Evolutionary conservation across 2,329 filamentous ascomycete species (phyloP).

Genomic region (Trichoderma breve): DNA sequence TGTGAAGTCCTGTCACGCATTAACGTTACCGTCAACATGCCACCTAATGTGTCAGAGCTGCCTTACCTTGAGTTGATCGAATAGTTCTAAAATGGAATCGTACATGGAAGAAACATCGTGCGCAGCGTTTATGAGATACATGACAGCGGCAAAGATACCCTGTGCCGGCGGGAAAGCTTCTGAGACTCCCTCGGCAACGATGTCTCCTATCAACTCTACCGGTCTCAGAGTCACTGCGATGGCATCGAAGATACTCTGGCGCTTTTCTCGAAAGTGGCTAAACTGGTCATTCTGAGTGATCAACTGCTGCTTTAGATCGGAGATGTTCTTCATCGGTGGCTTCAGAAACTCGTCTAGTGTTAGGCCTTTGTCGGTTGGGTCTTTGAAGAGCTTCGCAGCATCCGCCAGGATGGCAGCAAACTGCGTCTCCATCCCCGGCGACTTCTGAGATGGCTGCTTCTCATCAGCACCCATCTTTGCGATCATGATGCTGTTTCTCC

Average conservation of each 20-base stretch:
- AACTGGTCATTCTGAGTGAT: slow-evolving; percentile 38
- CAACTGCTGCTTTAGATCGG: slow-evolving; percentile 34
- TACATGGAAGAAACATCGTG: slow-evolving; percentile 45
- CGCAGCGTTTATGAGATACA: slow-evolving; percentile 44
- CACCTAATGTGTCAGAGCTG: neutral
- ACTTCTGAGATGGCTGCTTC: neutral
- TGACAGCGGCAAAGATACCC: slow-evolving; percentile 43
- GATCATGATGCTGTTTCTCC: neutral
- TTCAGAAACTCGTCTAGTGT: slow-evolving; percentile 33
- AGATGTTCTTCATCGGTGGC: slow-evolving; percentile 35
- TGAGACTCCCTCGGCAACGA: slow-evolving; percentile 37
- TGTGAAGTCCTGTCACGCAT: slow-evolving; percentile 40
- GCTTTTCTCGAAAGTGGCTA: slow-evolving; percentile 36
- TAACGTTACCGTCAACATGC: neutral
- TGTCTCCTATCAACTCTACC: slow-evolving; percentile 40
- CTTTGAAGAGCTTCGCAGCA: slow-evolving; percentile 35
- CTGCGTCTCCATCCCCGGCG: slow-evolving; percentile 12
- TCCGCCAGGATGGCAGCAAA: slow-evolving; percentile 35
- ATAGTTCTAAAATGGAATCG: slow-evolving; percentile 45
- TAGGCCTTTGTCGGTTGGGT: slow-evolving; percentile 28
- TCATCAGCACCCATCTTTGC: slow-evolving; percentile 9
- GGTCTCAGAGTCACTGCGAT: slow-evolving; percentile 35
- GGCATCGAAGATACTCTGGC: slow-evolving; percentile 35
- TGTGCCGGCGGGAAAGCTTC: slow-evolving; percentile 42
- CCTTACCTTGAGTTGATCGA: slow-evolving; percentile 39